Conservation (phyloP, 1,139 yeast genomes). For the Pneumocystis murina region DNA sequence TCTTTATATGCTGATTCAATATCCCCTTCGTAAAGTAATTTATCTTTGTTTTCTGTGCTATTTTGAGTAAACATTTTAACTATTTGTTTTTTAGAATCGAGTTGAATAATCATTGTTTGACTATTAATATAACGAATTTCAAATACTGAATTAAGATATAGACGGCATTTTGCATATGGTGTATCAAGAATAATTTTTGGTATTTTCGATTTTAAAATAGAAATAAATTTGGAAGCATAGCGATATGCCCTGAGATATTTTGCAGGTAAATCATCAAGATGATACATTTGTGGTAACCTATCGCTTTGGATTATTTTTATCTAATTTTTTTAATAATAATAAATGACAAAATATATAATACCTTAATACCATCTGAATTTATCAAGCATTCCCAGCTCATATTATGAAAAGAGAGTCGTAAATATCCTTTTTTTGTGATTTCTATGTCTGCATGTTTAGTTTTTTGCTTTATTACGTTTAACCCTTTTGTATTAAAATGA, state of each 20-base stretch:
- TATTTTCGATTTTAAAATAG: constrained; percentile 8
- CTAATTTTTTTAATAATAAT: neutral
- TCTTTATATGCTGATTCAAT: neutral
- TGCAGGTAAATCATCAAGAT: constrained; percentile 11
- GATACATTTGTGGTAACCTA: neutral
- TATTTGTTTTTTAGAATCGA: neutral
- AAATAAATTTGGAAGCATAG: constrained; percentile 10
- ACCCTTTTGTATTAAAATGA: neutral
- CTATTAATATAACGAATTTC: neutral
- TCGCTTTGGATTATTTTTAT: neutral
- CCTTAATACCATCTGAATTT: neutral
- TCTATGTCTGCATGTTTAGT: neutral
- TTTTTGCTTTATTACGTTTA: neutral
- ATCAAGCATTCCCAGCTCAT: neutral
- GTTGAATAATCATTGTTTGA: neutral
- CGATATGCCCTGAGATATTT: constrained; percentile 10
- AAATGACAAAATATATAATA: neutral
- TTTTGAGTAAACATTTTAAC: neutral
- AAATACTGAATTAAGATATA: neutral
- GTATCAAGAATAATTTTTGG: neutral
- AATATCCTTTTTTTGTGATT: neutral
- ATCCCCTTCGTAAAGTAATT: neutral
- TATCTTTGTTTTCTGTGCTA: neutral
- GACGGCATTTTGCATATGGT: neutral
- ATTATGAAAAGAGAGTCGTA: neutral